Evolutionary conservation across 768 basidiomycete species (phyloP), one percentile per base, ranked within the genome.

Genomic region (Suillus alpinus): DNA sequence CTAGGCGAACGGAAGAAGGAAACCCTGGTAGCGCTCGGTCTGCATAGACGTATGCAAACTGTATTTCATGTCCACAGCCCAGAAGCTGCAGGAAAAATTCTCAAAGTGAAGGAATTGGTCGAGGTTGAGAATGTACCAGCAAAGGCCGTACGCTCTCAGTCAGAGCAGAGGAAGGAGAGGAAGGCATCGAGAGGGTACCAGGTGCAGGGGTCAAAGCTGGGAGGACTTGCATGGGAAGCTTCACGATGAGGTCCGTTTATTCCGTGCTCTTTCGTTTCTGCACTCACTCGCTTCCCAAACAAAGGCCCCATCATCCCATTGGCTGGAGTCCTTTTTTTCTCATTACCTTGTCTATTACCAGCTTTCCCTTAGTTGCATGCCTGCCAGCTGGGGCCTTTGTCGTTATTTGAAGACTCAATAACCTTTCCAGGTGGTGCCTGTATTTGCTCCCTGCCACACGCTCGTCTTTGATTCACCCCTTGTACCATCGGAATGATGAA

Each of bases 81-180:
- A 0, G 87, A 88, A 59, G 80, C 84, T 3, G 94, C 93, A 0
- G 95, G 95, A 14, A 91, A 92, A 73, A 94, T 97, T 55, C 78
- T 98, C 52, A 76, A 76, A 26, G 86, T 97, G 59, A 98, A 97
- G 80, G 95, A 98, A 76, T 78, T 98, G 47, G 84, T 97, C 10
- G 83, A 90, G 69, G 94, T 98, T 46, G 82, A 87, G 72, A 96
- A 95, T 69, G 94, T 97, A 16, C 83, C 88, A 0, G 77, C 78
- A 29, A 78, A 80, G 37, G 77, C 81, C 59, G 91, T 94, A 29
- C 80, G 81, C 75, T 88, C 85, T n/a, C 86, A 86, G 70, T 76
- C 82, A 63, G 81, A 91, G 75, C 86, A 88, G 77, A 80, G 85
- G 65, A 71, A 73, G 67, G 88, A 89, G 63, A 78, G 92, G 68